phyloP scores from a whole-genome alignment of 2,329 filamentous ascomycete genomes.

The Colletotrichum chlorophyti region DNA sequence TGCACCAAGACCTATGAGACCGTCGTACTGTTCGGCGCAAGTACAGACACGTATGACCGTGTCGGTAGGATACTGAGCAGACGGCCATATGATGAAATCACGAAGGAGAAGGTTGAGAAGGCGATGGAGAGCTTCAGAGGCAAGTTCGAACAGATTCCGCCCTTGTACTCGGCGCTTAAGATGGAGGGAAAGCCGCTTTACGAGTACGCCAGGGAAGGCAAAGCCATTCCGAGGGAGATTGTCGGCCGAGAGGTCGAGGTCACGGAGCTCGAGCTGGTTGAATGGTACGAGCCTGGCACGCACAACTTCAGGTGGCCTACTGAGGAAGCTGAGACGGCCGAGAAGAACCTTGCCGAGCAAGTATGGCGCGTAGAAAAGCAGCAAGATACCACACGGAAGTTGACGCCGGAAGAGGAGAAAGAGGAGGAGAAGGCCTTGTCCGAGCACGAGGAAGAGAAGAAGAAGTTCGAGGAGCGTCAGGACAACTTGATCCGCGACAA shows the following conservation, averaged over 20 bases:
- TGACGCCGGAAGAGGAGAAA: constrained; percentile 61
- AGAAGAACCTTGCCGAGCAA: constrained; percentile 79
- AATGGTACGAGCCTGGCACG: constrained; percentile 83
- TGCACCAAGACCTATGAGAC: constrained; percentile 96
- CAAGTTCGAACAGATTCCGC: constrained; percentile 86
- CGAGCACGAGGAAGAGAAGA: constrained; percentile 64
- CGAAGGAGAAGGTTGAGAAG: constrained; percentile 77
- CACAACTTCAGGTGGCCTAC: constrained; percentile 82
- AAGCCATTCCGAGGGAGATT: constrained; percentile 84
- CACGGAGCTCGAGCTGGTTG: constrained; percentile 76
- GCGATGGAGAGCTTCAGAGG: constrained; percentile 79
- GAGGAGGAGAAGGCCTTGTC: constrained; percentile 61
- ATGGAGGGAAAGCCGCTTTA: constrained; percentile 95
- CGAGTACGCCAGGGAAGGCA: constrained; percentile 92
- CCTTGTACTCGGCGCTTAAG: constrained; percentile 90
- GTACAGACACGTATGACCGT: constrained; percentile 91
- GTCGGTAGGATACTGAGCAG: constrained; percentile 82
- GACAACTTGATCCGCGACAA: constrained; percentile 62
- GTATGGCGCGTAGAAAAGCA: constrained; percentile 68
- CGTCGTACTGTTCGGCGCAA: constrained; percentile 86
- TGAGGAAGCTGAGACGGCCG: constrained; percentile 76
- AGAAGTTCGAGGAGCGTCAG: constrained; percentile 63
- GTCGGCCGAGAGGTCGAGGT: constrained; percentile 82
- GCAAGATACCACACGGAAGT: constrained; percentile 55
- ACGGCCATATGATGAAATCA: constrained; percentile 81